Percentiles rank a stretch among this genome's conserved stretches.
phyloP scores from a whole-genome alignment of 805 yeast genomes.

The Metschnikowia anglica region DNA sequence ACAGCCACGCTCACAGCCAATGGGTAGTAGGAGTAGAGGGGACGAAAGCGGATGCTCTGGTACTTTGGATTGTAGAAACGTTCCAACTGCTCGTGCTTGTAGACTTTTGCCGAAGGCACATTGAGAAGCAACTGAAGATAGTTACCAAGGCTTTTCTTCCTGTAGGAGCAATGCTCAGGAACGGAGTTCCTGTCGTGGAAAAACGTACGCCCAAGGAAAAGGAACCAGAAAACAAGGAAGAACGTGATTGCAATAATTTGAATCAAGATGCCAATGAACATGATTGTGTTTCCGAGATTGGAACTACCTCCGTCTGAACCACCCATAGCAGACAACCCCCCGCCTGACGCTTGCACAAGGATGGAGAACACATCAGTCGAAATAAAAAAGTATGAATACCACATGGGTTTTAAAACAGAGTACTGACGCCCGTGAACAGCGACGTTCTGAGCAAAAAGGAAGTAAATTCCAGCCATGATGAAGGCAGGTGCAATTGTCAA shows the following conservation, averaged over 20 bases:
- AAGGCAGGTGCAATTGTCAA: constrained; percentile 44
- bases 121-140: constrained; percentile 32
- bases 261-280: constrained; percentile 40
- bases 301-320: constrained; percentile 23
- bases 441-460: constrained; percentile 41
- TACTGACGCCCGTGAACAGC: constrained; percentile 40
- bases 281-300: constrained; percentile 34
- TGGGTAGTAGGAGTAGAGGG: constrained; percentile 32
- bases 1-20: constrained; percentile 36
- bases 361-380: constrained; percentile 37
- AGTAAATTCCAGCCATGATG: constrained; percentile 45
- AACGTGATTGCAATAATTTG: constrained; percentile 42
- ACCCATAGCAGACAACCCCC: constrained; percentile 36
- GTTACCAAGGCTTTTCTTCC: constrained; percentile 17
- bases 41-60: constrained; percentile 24
- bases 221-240: constrained; percentile 37
- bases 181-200: constrained; percentile 26
- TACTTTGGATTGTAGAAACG: constrained; percentile 30
- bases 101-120: constrained; percentile 16
- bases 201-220: constrained; percentile 33
- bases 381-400: constrained; percentile 44
- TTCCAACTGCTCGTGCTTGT: constrained; percentile 29
- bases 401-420: constrained; percentile 40
- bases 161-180: constrained; percentile 13
- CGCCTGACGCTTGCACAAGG: constrained; percentile 41